A percentile compares a stretch with the other conserved stretches of the same genome.
Conservation (phyloP, 176 grass and related monocot species). For the Leersia perrieri region DNA sequence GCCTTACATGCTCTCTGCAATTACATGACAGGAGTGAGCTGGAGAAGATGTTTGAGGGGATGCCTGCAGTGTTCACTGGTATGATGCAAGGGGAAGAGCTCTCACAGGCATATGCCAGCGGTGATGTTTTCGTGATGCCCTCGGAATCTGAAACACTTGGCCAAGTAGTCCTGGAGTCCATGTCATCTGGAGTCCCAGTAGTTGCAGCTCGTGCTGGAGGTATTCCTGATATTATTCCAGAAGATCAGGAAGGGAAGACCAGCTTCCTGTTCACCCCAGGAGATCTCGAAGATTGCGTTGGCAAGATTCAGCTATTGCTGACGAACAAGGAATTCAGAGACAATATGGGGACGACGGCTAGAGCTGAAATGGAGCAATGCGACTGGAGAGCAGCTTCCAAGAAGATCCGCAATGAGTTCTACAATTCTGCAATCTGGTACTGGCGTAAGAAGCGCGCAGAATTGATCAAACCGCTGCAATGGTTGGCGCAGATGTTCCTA, state of each 20-base stretch:
- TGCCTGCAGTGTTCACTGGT: conserved; percentile 81
- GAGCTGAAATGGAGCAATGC: conserved; percentile 78
- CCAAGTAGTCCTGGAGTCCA: conserved; percentile 85
- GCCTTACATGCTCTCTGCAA: background rate
- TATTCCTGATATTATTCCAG: conserved; percentile 80
- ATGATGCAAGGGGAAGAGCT: conserved; percentile 90
- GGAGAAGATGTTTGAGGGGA: conserved; percentile 82
- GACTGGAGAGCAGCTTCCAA: conserved; percentile 73
- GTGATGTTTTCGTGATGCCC: conserved; percentile 86
- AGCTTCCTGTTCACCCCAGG: conserved; percentile 85
- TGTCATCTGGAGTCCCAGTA: conserved; percentile 81
- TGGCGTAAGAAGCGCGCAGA: conserved; percentile 78
- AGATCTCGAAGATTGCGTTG: conserved; percentile 58
- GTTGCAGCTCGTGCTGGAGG: conserved; percentile 71
- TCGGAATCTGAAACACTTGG: conserved; percentile 90
- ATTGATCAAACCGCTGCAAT: conserved; percentile 53
- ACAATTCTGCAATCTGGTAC: conserved; percentile 78
- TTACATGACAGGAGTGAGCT: conserved; percentile 55
- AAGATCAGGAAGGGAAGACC: conserved; percentile 69
- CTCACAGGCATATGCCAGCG: conserved; percentile 74
- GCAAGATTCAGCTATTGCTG: conserved; percentile 59
- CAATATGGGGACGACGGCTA: conserved; percentile 58
- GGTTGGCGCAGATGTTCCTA: conserved; percentile 54
- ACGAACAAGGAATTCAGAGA: conserved; percentile 52
- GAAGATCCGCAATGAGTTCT: conserved; percentile 88